Conservation (phyloP, 176 grass and related monocot species). For the Oryza longistaminata region DNA sequence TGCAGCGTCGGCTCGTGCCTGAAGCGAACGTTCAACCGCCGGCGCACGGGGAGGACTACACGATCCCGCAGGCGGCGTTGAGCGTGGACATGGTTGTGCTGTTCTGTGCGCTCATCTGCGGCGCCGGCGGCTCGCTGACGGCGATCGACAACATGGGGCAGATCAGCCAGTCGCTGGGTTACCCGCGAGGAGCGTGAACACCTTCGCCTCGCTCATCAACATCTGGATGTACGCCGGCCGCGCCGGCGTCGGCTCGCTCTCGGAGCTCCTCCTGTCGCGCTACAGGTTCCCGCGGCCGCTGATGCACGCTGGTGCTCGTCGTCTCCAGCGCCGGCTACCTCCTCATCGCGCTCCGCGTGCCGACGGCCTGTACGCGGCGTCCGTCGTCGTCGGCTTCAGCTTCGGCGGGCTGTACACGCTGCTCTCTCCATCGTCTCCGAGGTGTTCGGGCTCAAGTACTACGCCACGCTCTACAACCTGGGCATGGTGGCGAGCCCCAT, state of each 20-base stretch:
- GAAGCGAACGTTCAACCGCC: constrained; percentile 16
- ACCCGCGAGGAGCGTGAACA: constrained; percentile 57
- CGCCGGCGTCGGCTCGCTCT: constrained; percentile 53
- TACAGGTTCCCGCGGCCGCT: constrained; percentile 44
- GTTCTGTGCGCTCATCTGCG: constrained; percentile 60
- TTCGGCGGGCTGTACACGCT: constrained; percentile 75
- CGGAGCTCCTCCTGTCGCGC: constrained; percentile 25
- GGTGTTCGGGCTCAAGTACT: constrained; percentile 16
- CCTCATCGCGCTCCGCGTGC: constrained; percentile 39
- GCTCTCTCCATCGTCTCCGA: constrained; percentile 14
- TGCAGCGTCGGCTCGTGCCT: not conserved
- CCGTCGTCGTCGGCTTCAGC: constrained; percentile 75
- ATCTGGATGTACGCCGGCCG: constrained; percentile 94
- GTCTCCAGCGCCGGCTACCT: constrained; percentile 46
- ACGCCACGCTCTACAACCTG: no score
- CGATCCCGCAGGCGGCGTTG: constrained; percentile 57
- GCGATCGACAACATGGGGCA: constrained; percentile 96
- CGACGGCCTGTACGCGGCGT: constrained; percentile 45
- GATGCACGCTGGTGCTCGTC: constrained; percentile 31
- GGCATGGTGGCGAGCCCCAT: no score
- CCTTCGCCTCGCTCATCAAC: constrained; percentile 78
- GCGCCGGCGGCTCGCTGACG: constrained; percentile 67
- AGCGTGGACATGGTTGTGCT: constrained; percentile 75
- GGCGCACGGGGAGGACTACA: constrained; percentile 55
- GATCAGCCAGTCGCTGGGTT: constrained; percentile 63